phyloP scores from a whole-genome alignment of 345 rosid species.

The Linum trigynum region DNA sequence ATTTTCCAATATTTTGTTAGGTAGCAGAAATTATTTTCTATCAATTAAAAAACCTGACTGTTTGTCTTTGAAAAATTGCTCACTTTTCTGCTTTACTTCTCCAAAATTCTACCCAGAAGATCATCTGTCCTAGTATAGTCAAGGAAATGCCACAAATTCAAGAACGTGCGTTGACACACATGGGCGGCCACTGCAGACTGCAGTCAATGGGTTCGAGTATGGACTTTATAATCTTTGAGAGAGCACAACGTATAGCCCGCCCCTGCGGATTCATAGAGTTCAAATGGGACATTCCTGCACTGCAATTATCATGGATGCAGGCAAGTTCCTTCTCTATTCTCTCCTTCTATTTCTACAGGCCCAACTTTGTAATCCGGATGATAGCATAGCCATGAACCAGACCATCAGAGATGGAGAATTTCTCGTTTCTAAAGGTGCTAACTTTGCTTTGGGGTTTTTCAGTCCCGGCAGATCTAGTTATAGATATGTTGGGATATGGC shows the following conservation, averaged over 20 bases:
- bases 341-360: neutral
- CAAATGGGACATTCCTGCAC: neutral
- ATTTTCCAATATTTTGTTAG: too few species aligned
- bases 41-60: too few species aligned
- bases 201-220: too few species aligned
- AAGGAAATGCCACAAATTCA: too few species aligned
- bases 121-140: too few species aligned
- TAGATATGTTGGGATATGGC: slow-evolving; percentile 2
- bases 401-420: neutral
- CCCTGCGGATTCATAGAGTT: neutral
- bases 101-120: too few species aligned
- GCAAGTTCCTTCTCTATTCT: neutral
- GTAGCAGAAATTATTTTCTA: too few species aligned
- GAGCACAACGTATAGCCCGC: neutral
- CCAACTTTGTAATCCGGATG: neutral
- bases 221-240: too few species aligned
- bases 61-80: too few species aligned
- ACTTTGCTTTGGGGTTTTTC: slow-evolving; percentile 1
- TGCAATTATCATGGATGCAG: neutral
- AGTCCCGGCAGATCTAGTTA: neutral
- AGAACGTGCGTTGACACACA: too few species aligned
- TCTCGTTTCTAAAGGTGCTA: neutral
- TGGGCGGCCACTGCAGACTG: too few species aligned
- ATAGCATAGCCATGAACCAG: neutral
- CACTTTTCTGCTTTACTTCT: too few species aligned